Percentiles rank a stretch among this genome's conserved stretches.
These are phyloP conservation scores for Blastocystis sp. DNA, from an alignment of 352 stramenopile species.

Conservation along the genomic window DNA sequence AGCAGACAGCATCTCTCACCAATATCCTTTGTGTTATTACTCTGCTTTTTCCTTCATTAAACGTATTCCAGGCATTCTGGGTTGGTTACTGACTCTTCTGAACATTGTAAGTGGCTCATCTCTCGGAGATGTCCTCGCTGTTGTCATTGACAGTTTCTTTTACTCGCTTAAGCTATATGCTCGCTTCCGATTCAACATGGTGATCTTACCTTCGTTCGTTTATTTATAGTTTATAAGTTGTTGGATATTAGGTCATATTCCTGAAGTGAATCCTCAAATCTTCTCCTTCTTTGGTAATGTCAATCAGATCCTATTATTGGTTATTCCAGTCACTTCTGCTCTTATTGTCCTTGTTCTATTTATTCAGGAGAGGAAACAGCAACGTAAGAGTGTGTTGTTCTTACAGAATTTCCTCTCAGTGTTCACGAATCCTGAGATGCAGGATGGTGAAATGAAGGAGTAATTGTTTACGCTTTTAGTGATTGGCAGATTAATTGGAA, in stretches of 20 bases:
- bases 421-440: constrained; percentile 58
- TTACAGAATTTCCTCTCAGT: constrained; percentile 48
- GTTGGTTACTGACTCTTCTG: constrained; percentile 19
- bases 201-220: neutral
- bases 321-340: neutral
- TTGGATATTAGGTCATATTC: neutral
- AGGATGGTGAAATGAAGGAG: constrained; percentile 19
- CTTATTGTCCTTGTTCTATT: neutral
- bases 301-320: neutral
- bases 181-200: constrained; percentile 25
- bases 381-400: constrained; percentile 22
- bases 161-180: neutral
- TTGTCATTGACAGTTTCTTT: constrained; percentile 16
- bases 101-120: neutral
- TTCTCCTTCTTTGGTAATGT: neutral
- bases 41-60: neutral
- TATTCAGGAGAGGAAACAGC: neutral
- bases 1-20: neutral
- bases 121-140: neutral
- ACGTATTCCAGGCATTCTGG: constrained; percentile 14
- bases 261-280: neutral
- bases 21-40: constrained; percentile 24
- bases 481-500: constrained; percentile 10
- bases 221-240: neutral
- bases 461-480: neutral